Base-by-base conservation (phyloP, 805 yeast species). In the Candida nitratophila region DNA sequence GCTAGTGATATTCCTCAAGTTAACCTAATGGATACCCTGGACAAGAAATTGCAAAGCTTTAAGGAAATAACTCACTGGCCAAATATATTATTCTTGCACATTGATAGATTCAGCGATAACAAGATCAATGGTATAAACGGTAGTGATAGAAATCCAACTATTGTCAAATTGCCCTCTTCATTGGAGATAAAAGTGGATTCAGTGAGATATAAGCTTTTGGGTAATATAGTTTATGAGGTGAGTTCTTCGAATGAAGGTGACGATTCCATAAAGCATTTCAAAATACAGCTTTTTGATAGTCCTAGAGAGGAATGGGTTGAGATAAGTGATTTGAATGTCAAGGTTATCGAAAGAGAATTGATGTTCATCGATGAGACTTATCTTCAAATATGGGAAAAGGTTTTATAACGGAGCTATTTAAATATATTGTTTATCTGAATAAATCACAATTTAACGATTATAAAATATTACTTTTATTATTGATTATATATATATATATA, bases 321-420 rank as follows among this genome's bases (percentile, higher is more conserved):
- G 48, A 69, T 86, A 14, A 69, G 74, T 41, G 81, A 83, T 53
- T 61, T 77, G 41, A 55, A 62, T 12, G 70, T 77, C 1, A 68
- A 62, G 31, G 57, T 57, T 14, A 70, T 74, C 20, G 80, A 79
- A 33, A 67, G 67, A 42, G 88, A 82, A 48, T 64, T 83, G 35
- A 52, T 86, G 44, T 81, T 83, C 53, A 57, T 85, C 27, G 69
- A 72, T 34, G 86, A 83, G 51, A 73, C 77, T 30, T 79, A 75
- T 59, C 62, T 86, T 22, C 91, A 85, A 59, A 64, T 86, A 11
- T 84, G 93, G 90, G 72, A 75, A 48, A 61, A 57, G 40, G 44
- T 44, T 4, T 37, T 40, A 33, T n/a, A n/a, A n/a, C n/a, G n/a
- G n/a, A n/a, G n/a, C n/a, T n/a, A n/a, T n/a, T n/a, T n/a, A n/a